phyloP scores from a whole-genome alignment of 2,329 filamentous ascomycete species.

The Fusarium guadeloupense region DNA sequence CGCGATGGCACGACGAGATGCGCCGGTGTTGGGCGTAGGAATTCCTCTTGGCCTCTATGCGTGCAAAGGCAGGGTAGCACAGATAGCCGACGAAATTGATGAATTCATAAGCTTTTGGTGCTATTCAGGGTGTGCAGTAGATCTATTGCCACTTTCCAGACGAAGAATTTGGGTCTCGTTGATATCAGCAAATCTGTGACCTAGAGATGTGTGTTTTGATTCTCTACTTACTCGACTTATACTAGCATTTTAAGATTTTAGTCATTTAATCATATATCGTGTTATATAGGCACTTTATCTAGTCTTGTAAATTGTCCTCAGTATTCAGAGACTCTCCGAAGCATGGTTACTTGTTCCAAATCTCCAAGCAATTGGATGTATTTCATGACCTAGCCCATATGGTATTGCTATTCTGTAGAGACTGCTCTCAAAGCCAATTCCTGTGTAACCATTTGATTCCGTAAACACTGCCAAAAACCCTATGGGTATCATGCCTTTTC shows the following conservation, averaged over 20 bases:
- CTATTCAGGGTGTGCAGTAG: not conserved
- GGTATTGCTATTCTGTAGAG: constrained; percentile 26
- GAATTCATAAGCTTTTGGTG: constrained; percentile 20
- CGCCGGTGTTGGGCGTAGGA: constrained; percentile 24
- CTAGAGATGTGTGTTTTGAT: too few species aligned
- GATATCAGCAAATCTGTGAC: too few species aligned
- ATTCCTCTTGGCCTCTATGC: constrained; percentile 29
- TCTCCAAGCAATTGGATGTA: not conserved
- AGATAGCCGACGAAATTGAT: constrained; percentile 42
- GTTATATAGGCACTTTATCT: too few species aligned
- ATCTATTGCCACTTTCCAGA: too few species aligned
- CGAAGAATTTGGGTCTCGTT: too few species aligned
- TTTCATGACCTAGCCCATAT: constrained; percentile 1
- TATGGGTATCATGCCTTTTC: constrained; percentile 41
- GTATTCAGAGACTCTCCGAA: not conserved
- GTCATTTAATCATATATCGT: too few species aligned
- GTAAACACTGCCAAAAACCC: constrained; percentile 38
- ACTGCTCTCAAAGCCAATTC: constrained; percentile 23
- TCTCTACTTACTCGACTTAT: too few species aligned
- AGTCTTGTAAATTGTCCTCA: not conserved
- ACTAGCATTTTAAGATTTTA: too few species aligned
- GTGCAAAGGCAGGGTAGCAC: constrained; percentile 30
- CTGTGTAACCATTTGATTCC: constrained; percentile 7
- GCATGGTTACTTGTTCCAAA: not conserved
- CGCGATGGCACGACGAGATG: constrained; percentile 29